Percentiles rank a stretch among this genome's conserved stretches.
These are phyloP conservation scores for Euphorbia corollata DNA, from an alignment of 441 rosid genomes.

Conservation along the genomic window DNA sequence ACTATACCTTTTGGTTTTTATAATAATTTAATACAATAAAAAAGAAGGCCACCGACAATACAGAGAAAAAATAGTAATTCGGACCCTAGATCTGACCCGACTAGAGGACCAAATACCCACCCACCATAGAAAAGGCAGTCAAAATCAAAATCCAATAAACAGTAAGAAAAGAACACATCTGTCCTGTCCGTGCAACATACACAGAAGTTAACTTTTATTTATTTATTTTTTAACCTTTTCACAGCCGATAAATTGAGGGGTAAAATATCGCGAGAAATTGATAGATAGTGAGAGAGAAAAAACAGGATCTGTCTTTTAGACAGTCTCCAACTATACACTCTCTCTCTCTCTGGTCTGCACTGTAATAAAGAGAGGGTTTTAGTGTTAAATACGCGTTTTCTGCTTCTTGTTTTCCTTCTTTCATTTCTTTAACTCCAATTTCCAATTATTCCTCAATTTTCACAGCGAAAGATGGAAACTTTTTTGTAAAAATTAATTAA, in stretches of 20 bases:
- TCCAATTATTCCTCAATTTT: neutral
- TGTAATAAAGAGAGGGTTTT: neutral
- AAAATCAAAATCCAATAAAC: neutral
- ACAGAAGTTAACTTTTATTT: too few species aligned
- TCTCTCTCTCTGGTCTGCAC: too few species aligned
- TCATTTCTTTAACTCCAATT: too few species aligned
- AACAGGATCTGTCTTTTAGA: slow-evolving; percentile 19
- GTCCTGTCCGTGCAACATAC: neutral
- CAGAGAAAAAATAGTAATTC: neutral
- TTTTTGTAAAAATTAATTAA: neutral
- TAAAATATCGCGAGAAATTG: slow-evolving; percentile 4
- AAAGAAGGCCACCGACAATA: slow-evolving; percentile 3
- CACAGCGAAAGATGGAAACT: neutral
- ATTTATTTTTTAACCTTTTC: too few species aligned
- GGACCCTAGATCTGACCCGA: slow-evolving; percentile 13
- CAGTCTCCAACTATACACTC: neutral
- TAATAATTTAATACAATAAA: neutral
- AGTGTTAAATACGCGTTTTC: slow-evolving; percentile 17
- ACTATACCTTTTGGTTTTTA: neutral
- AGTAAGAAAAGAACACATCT: neutral
- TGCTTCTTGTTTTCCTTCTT: neutral
- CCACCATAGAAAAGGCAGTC: neutral
- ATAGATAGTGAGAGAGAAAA: slow-evolving; percentile 1
- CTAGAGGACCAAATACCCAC: neutral
- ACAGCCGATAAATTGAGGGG: neutral